Conservation (phyloP, 2,329 filamentous ascomycete species). For the Nothophaeocryptopus gaeumannii region DNA sequence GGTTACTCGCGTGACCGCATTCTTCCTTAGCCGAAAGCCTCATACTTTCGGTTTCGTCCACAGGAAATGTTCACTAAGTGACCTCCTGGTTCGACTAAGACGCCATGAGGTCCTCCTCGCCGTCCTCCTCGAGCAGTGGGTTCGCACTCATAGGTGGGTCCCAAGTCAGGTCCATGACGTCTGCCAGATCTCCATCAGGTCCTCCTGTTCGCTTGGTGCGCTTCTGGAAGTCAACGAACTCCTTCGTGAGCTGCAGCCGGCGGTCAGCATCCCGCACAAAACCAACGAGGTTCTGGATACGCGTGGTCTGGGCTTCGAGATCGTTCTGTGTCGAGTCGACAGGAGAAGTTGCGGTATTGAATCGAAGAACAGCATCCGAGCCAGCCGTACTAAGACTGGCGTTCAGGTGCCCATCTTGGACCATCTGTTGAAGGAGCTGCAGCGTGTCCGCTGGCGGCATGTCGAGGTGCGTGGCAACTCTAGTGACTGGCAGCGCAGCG, state of each 20-base stretch:
- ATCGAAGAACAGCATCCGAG: constrained; percentile 50
- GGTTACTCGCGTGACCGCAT: no score
- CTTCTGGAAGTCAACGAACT: constrained; percentile 56
- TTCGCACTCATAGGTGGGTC: constrained; percentile 23
- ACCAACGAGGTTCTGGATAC: constrained; percentile 50
- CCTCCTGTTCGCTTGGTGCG: constrained; percentile 43
- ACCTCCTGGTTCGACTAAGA: constrained; percentile 2
- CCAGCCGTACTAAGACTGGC: constrained; percentile 49
- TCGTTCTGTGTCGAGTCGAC: constrained; percentile 24
- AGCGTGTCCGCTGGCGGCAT: constrained; percentile 51
- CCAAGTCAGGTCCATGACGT: constrained; percentile 37
- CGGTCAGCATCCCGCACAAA: constrained; percentile 55
- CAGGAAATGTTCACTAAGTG: no score
- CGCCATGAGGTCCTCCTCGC: constrained; percentile 36
- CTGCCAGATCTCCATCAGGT: constrained; percentile 35
- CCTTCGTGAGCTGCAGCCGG: constrained; percentile 56
- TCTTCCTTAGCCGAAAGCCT: no score
- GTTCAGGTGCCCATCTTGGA: constrained; percentile 50
- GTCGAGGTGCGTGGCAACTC: constrained; percentile 52
- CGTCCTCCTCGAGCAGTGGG: constrained; percentile 22
- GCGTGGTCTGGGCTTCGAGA: constrained; percentile 50
- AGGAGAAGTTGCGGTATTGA: constrained; percentile 38
- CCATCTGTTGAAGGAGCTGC: constrained; percentile 53
- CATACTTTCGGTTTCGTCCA: no score
- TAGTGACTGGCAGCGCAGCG: constrained; percentile 56